These are phyloP conservation scores for Sideroxylon spinosum DNA, from an alignment of 179 eudicot species.

Conservation along the genomic window DNA sequence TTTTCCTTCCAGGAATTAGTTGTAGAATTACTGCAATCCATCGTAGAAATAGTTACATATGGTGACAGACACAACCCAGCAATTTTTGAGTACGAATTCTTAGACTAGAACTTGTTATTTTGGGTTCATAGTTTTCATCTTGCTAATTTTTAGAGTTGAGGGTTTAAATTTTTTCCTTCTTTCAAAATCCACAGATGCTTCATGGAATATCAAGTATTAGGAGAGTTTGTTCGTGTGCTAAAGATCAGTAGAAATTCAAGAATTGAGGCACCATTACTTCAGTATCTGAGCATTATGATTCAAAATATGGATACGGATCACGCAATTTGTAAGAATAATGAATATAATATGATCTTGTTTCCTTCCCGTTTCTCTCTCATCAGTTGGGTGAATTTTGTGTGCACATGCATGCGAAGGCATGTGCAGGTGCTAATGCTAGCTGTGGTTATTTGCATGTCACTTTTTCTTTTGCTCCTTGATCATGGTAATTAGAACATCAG, in stretches of 20 bases:
- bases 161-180: neutral
- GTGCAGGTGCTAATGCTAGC: neutral
- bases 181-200: conserved; percentile 32
- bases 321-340: conserved; percentile 44
- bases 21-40: conserved; percentile 43
- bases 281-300: conserved; percentile 56
- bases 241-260: conserved; percentile 36
- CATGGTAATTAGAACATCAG: neutral
- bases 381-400: neutral
- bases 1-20: conserved; percentile 31
- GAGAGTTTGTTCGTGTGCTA: conserved; percentile 48
- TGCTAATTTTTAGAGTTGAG: neutral
- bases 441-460: neutral
- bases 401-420: neutral
- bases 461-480: neutral
- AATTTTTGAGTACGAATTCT: conserved; percentile 45
- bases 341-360: conserved; percentile 6
- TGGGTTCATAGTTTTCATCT: neutral
- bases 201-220: conserved; percentile 46
- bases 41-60: conserved; percentile 47
- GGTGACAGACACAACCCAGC: conserved; percentile 48
- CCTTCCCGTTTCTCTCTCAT: neutral
- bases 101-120: conserved; percentile 8
- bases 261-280: conserved; percentile 51
- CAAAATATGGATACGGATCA: conserved; percentile 51